These are phyloP conservation scores for Huntiella bhutanensis DNA, from an alignment of 2,329 filamentous ascomycete genomes.

Conservation along the genomic window DNA sequence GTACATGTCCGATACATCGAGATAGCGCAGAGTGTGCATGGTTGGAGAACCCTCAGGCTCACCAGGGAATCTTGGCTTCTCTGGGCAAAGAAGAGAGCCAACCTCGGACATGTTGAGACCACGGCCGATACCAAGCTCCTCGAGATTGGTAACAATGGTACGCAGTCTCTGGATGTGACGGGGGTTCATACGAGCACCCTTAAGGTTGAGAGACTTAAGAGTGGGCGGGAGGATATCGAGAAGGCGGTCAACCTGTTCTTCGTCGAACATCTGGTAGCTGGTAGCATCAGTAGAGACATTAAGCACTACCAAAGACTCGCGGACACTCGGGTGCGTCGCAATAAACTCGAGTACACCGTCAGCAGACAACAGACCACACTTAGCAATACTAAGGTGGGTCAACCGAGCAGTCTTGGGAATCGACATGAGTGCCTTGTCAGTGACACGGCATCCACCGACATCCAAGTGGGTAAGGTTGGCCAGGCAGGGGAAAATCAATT, in stretches of 20 bases:
- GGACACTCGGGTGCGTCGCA: conserved; percentile 48
- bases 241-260: conserved; percentile 43
- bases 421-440: conserved; percentile 46
- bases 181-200: conserved; percentile 50
- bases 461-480: conserved; percentile 56
- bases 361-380: conserved; percentile 52
- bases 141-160: conserved; percentile 16
- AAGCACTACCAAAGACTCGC: conserved; percentile 44
- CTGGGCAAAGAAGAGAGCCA: conserved; percentile 40
- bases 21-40: conserved; percentile 47
- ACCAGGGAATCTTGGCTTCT: conserved; percentile 38
- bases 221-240: conserved; percentile 46
- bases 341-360: conserved; percentile 51
- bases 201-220: conserved; percentile 55
- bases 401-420: conserved; percentile 54
- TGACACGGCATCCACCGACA: conserved; percentile 60
- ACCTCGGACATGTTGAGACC: conserved; percentile 47
- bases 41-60: conserved; percentile 58
- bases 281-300: conserved; percentile 56
- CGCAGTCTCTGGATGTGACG: conserved; percentile 43
- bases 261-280: conserved; percentile 51
- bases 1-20: conserved; percentile 49
- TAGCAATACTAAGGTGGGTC: conserved; percentile 61
- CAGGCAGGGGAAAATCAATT: conserved; percentile 52
- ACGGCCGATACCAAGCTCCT: conserved; percentile 57